Conservation (phyloP, 176 grass and related monocot species). For the barley (Hordeum vulgare) region DNA sequence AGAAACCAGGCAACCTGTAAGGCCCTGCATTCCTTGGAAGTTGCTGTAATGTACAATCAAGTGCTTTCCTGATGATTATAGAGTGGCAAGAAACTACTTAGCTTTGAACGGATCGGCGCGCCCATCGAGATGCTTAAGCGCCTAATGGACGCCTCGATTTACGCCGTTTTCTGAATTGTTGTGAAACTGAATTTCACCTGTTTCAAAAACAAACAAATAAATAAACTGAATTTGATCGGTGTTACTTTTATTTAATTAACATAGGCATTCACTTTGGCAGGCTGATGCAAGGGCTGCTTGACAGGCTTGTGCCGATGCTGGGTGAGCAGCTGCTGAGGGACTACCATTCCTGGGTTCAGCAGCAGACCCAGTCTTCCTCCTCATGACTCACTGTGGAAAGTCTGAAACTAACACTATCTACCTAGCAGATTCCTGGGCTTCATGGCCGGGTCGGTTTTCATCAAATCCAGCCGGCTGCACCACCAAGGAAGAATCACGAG, state of each 20-base stretch:
- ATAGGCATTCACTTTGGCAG: conserved; percentile 11
- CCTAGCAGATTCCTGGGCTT: neutral
- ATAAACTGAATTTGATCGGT: neutral
- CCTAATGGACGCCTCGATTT: neutral
- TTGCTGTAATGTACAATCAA: neutral
- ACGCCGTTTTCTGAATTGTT: neutral
- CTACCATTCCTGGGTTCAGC: conserved; percentile 56
- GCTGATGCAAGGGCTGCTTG: conserved; percentile 80
- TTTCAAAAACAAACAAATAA: no score
- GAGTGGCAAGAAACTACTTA: neutral
- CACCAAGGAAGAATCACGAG: neutral
- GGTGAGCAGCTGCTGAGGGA: conserved; percentile 72
- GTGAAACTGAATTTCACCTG: neutral
- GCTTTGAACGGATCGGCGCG: neutral
- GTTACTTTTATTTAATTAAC: neutral
- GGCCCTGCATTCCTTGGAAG: neutral
- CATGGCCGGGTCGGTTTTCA: neutral
- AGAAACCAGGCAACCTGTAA: conserved; percentile 90
- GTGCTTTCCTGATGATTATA: neutral
- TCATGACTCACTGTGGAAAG: neutral
- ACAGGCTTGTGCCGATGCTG: conserved; percentile 77
- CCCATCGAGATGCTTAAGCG: neutral
- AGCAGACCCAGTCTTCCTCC: conserved; percentile 12
- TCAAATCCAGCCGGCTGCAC: neutral
- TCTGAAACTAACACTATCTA: neutral